These are phyloP conservation scores for Dioscorea dumetorum DNA, from an alignment of 106 monocot species.

Conservation along the genomic window DNA sequence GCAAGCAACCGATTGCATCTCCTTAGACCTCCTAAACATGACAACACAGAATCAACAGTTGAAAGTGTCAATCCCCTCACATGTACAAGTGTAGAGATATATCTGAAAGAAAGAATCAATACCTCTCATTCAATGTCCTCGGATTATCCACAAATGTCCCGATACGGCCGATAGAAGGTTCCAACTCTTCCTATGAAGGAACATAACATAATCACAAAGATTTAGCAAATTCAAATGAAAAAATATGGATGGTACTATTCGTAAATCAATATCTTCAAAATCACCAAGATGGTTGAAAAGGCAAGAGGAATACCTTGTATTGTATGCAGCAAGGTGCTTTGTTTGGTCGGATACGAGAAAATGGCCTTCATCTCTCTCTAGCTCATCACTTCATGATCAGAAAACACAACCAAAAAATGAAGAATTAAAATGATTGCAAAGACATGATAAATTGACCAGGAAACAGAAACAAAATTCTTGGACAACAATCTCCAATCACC, in stretches of 20 bases:
- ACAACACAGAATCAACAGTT: neutral
- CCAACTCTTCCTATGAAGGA: slow-evolving; percentile 51
- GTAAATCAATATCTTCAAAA: neutral
- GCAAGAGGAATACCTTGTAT: slow-evolving; percentile 52
- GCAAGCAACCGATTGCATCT: slow-evolving; percentile 16
- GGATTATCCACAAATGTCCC: slow-evolving; percentile 71
- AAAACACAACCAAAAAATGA: no score
- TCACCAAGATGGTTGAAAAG: neutral
- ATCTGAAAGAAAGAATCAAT: neutral
- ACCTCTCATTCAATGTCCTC: slow-evolving; percentile 74
- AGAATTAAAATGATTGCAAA: no score
- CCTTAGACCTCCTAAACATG: slow-evolving; percentile 32
- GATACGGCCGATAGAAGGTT: slow-evolving; percentile 45
- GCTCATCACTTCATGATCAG: slow-evolving; percentile 49
- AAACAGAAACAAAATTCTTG: no score
- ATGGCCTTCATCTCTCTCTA: slow-evolving; percentile 55
- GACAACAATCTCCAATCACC: no score
- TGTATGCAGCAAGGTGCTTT: slow-evolving; percentile 55
- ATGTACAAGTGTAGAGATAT: no score
- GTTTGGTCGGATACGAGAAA: slow-evolving; percentile 53
- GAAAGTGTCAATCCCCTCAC: no score
- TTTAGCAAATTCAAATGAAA: neutral
- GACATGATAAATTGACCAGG: no score
- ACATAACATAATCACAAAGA: neutral
- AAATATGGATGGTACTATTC: neutral